Evolutionary conservation across 441 rosid genomes (phyloP).

Genomic region (Brassica hybrid): DNA sequence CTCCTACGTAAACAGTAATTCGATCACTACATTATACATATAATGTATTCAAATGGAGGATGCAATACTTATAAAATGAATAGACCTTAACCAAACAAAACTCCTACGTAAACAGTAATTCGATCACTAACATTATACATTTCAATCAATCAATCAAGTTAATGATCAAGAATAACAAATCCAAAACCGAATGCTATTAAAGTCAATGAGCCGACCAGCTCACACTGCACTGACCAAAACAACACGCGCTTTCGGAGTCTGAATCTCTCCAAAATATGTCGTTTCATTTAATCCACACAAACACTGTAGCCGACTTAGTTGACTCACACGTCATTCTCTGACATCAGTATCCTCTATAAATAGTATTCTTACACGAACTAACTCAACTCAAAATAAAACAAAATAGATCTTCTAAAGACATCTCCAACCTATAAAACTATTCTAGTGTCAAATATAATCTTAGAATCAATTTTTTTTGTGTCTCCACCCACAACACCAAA

Average conservation of each 20-base stretch:
- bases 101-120: conserved; percentile 12
- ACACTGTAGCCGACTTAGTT: conserved; percentile 33
- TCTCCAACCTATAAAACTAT: no score
- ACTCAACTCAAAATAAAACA: conserved; percentile 22
- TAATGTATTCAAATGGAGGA: no score
- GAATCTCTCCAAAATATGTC: neutral
- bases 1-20: no score
- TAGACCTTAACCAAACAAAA: neutral
- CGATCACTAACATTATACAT: neutral
- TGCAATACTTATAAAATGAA: neutral
- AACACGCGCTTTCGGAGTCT: conserved; percentile 35
- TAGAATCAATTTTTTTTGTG: no score
- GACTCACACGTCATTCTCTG: conserved; percentile 24
- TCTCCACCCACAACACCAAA: no score
- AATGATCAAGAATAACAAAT: conserved; percentile 29
- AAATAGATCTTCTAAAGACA: conserved; percentile 13
- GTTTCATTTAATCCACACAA: conserved; percentile 16
- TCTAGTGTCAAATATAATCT: no score
- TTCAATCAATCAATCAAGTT: conserved; percentile 13
- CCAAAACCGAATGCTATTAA: conserved; percentile 14
- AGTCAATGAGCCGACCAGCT: conserved; percentile 36
- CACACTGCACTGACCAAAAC: conserved; percentile 29
- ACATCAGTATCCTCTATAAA: conserved; percentile 22
- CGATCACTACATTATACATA: no score
- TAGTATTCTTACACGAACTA: conserved; percentile 1